Conservation (phyloP, 2,329 filamentous ascomycete species). For the Botrytis paeoniae region DNA sequence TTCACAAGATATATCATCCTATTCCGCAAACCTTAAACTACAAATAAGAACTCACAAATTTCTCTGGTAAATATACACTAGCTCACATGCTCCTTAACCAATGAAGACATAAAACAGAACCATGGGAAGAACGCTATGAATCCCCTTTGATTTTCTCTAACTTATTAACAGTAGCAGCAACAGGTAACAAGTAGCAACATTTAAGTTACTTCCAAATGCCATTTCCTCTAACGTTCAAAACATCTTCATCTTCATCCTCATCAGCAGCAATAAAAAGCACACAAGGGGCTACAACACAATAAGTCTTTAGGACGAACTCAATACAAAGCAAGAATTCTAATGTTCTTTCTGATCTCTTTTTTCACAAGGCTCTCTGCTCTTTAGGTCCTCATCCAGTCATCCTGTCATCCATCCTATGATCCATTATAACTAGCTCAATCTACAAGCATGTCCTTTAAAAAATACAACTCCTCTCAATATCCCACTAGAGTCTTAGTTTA, state of each 20-base stretch:
- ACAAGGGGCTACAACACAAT: not conserved
- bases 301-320: too few relatives aligned
- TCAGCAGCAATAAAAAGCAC: not conserved
- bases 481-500: too few relatives aligned
- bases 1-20: not conserved
- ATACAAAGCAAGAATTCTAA: too few relatives aligned
- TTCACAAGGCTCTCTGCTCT: too few relatives aligned
- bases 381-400: too few relatives aligned
- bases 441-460: too few relatives aligned
- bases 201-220: not conserved
- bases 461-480: too few relatives aligned
- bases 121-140: not conserved
- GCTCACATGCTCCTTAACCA: not conserved
- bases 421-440: too few relatives aligned
- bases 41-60: too few relatives aligned
- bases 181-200: not conserved
- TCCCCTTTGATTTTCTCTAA: fast-evolving
- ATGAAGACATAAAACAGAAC: not conserved
- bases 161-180: not conserved
- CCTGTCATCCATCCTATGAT: too few relatives aligned
- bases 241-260: not conserved
- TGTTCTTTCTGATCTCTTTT: too few relatives aligned
- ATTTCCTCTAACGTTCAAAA: not conserved
- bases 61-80: too few relatives aligned
- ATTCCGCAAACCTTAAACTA: not conserved